phyloP scores from a whole-genome alignment of 2,329 filamentous ascomycete species.

The Shiraia sp. region DNA sequence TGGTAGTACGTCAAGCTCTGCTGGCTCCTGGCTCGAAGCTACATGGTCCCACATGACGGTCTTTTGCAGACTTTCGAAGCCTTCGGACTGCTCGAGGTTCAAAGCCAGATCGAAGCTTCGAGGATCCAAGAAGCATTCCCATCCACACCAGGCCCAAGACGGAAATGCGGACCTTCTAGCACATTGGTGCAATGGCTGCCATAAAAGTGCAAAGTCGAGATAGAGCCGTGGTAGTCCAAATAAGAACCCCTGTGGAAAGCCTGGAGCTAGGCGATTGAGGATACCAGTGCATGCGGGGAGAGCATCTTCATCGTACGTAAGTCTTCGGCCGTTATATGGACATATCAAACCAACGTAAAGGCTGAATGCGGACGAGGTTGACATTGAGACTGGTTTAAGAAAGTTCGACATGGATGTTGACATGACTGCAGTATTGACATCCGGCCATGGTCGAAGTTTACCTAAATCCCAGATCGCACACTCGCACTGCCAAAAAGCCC shows the following conservation, averaged over 20 bases:
- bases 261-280: slow-evolving; percentile 1
- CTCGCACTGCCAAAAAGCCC: slow-evolving; percentile 4
- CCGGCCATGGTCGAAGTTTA: neutral
- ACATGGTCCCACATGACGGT: neutral
- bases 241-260: slow-evolving; percentile 8
- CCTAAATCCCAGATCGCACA: slow-evolving; percentile 3
- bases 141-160: slow-evolving; percentile 8
- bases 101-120: neutral
- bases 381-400: neutral
- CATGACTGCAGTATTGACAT: neutral
- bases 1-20: too few relatives aligned
- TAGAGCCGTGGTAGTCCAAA: slow-evolving; percentile 6
- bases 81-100: neutral
- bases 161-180: neutral
- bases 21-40: too few relatives aligned
- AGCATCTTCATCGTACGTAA: slow-evolving; percentile 9
- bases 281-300: slow-evolving; percentile 6
- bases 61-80: neutral
- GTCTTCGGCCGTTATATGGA: slow-evolving; percentile 6
- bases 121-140: slow-evolving; percentile 7
- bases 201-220: slow-evolving; percentile 7
- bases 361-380: slow-evolving; percentile 2
- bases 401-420: neutral
- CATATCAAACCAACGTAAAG: slow-evolving; percentile 8
- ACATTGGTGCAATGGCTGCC: slow-evolving; percentile 5